phyloP scores from a whole-genome alignment of 2,329 filamentous ascomycete species.

The Ascochyta fabae region DNA sequence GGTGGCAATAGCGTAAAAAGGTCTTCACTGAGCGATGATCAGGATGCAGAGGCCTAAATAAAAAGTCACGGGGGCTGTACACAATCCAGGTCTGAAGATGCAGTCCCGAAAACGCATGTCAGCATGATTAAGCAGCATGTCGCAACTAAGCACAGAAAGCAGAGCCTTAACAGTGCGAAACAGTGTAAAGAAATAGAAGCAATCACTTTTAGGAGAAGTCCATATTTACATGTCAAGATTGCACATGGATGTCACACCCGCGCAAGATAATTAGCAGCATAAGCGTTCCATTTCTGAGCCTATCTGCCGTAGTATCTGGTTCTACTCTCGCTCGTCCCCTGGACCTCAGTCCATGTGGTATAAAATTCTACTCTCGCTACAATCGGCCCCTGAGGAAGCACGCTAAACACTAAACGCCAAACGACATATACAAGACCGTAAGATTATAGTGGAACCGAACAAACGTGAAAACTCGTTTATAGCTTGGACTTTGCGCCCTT shows the following conservation, averaged over 20 bases:
- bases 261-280: background rate
- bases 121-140: background rate
- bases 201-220: too few species aligned
- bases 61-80: too few species aligned
- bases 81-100: too few species aligned
- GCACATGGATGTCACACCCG: background rate
- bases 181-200: too few species aligned
- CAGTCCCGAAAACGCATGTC: background rate
- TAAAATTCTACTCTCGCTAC: constrained; percentile 38
- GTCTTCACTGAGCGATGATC: too few species aligned
- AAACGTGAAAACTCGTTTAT: constrained; percentile 29
- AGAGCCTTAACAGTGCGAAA: background rate
- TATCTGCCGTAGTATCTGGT: background rate
- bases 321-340: constrained; percentile 27
- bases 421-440: constrained; percentile 24
- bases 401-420: constrained; percentile 18
- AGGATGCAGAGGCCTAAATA: too few species aligned
- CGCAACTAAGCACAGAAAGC: background rate
- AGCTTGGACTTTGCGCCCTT: constrained; percentile 54
- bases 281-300: background rate
- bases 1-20: too few species aligned
- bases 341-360: constrained; percentile 28
- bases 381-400: constrained; percentile 17
- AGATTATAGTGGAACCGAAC: constrained; percentile 11
- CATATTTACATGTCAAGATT: too few species aligned